phyloP scores from a whole-genome alignment of 352 stramenopile genomes.

The Pythium aristosporum region DNA sequence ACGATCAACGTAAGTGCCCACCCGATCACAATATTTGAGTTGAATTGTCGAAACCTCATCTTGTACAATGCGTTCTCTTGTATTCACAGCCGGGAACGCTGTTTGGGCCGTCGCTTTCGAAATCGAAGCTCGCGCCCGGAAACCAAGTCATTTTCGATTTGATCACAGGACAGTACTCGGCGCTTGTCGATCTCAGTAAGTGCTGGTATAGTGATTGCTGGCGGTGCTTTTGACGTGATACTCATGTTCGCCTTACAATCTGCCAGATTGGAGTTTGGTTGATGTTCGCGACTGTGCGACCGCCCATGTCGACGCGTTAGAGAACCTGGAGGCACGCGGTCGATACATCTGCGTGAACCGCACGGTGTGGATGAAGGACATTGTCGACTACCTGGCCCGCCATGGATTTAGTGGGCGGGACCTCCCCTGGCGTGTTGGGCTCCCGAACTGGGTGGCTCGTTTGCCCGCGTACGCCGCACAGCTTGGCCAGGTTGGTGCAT shows the following conservation, averaged over 20 bases:
- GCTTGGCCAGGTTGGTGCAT: constrained; percentile 80
- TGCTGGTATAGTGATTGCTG: not conserved
- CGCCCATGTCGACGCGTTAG: constrained; percentile 78
- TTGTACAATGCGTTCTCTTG: not conserved
- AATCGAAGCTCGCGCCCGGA: constrained; percentile 77
- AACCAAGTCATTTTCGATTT: constrained; percentile 89
- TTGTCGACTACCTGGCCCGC: constrained; percentile 79
- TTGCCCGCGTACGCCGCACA: constrained; percentile 85
- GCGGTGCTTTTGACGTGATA: not conserved
- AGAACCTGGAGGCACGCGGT: constrained; percentile 80
- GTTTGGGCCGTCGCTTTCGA: constrained; percentile 79
- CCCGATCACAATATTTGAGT: not conserved
- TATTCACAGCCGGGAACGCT: constrained; percentile 63
- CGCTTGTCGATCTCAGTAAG: constrained; percentile 82
- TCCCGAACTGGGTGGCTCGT: constrained; percentile 82
- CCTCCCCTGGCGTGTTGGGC: constrained; percentile 77
- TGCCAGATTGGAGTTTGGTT: constrained; percentile 79
- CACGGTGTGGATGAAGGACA: constrained; percentile 87
- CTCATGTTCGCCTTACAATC: not conserved
- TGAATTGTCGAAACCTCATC: constrained; percentile 1
- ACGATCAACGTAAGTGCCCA: constrained; percentile 73
- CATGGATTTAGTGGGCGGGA: constrained; percentile 87
- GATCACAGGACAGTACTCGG: constrained; percentile 84
- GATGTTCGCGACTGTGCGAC: constrained; percentile 83
- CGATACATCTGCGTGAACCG: constrained; percentile 88